phyloP scores from a whole-genome alignment of 257 asterid species.

The Ilex aquifolium region DNA sequence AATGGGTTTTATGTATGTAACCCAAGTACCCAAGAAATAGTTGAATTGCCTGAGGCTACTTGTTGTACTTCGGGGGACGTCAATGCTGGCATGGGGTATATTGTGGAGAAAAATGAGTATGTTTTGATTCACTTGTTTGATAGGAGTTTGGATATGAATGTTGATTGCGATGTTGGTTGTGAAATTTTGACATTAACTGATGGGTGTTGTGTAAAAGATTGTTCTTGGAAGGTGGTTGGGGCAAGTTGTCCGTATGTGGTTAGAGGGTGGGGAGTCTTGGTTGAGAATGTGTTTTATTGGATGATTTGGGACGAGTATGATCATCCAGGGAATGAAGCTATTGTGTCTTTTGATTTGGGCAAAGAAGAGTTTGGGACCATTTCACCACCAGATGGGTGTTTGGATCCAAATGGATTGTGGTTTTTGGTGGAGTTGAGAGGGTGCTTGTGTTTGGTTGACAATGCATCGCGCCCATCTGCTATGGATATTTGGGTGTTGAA shows the following conservation, averaged over 20 bases:
- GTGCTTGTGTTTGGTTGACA: constrained; percentile 42
- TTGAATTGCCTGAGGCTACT: constrained; percentile 42
- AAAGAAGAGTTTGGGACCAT: constrained; percentile 43
- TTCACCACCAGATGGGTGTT: constrained; percentile 45
- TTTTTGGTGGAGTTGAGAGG: constrained; percentile 50
- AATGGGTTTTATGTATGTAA: constrained; percentile 49
- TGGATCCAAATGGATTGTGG: constrained; percentile 40
- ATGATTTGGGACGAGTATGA: constrained; percentile 53
- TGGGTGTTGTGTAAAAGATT: constrained; percentile 18
- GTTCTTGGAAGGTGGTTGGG: constrained; percentile 41
- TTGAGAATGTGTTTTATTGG: constrained; percentile 45
- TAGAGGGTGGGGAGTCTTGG: constrained; percentile 56
- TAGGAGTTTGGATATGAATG: constrained; percentile 42
- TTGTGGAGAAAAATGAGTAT: constrained; percentile 43
- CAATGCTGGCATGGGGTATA: constrained; percentile 50
- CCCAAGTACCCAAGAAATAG: constrained; percentile 41
- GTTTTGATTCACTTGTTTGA: constrained; percentile 52
- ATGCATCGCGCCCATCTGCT: constrained; percentile 16
- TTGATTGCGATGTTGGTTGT: constrained; percentile 46
- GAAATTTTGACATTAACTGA: constrained; percentile 42
- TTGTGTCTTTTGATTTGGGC: constrained; percentile 40
- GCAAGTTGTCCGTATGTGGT: constrained; percentile 41
- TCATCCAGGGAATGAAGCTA: constrained; percentile 37
- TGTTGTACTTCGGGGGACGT: constrained; percentile 49
- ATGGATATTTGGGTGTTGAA: constrained; percentile 54